phyloP scores from a whole-genome alignment of 148 eudicot species.

The Diospyros lotus region DNA sequence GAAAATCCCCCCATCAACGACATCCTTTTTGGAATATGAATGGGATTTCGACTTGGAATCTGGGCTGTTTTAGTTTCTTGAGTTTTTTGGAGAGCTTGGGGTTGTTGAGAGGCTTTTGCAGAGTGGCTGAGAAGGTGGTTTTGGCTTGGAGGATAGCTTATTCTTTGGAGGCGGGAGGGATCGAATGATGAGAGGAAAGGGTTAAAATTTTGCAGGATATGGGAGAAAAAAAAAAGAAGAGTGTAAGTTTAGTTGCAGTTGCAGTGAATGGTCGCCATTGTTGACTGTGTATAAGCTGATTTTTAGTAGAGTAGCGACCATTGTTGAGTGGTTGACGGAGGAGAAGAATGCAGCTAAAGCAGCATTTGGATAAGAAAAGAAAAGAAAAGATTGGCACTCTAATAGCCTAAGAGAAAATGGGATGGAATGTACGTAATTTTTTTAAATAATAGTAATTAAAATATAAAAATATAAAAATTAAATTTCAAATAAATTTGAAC shows the following conservation, averaged over 20 bases:
- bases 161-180: conserved; percentile 50
- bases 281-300: conserved; percentile 26
- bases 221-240: background rate
- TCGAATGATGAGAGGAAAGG: conserved; percentile 13
- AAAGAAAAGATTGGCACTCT: too few species aligned
- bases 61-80: conserved; percentile 59
- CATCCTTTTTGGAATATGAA: conserved; percentile 1
- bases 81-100: conserved; percentile 55
- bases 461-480: too few species aligned
- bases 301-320: conserved; percentile 43
- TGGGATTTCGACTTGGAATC: conserved; percentile 60
- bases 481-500: too few species aligned
- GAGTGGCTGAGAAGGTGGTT: conserved; percentile 46
- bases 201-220: background rate
- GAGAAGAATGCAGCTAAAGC: too few species aligned
- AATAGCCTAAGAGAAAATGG: too few species aligned
- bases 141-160: conserved; percentile 78
- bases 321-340: background rate
- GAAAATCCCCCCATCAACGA: too few species aligned
- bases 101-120: conserved; percentile 62
- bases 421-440: too few species aligned
- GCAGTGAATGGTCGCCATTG: conserved; percentile 3
- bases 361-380: too few species aligned
- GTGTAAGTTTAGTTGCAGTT: conserved; percentile 8
- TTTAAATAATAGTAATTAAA: too few species aligned